phyloP scores from a whole-genome alignment of 306 rosid species.

The Quercus aquifolioides region DNA sequence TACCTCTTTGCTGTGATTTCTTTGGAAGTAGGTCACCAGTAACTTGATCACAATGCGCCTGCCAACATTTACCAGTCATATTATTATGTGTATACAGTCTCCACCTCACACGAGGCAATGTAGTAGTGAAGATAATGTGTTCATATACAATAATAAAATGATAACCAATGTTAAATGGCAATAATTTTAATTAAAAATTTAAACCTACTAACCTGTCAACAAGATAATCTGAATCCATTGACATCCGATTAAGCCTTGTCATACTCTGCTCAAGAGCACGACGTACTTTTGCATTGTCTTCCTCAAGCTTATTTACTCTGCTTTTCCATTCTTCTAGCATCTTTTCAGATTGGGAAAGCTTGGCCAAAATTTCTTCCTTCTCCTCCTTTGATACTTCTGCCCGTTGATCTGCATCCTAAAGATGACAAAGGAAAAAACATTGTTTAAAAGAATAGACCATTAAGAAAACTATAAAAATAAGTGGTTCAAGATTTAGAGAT shows the following conservation, averaged over 20 bases:
- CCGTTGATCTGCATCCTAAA: slow-evolving; percentile 65
- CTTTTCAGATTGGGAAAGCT: slow-evolving; percentile 74
- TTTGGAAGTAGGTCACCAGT: slow-evolving; percentile 83
- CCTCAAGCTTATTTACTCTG: slow-evolving; percentile 87
- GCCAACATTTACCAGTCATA: slow-evolving; percentile 37
- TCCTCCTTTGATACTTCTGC: slow-evolving; percentile 56
- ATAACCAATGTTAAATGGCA: not conserved
- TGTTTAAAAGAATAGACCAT: too few relatives aligned
- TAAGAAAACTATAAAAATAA: too few relatives aligned
- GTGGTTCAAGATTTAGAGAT: too few relatives aligned
- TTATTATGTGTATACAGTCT: slow-evolving; percentile 11
- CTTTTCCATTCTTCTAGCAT: slow-evolving; percentile 70
- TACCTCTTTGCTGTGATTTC: slow-evolving; percentile 98
- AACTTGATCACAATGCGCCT: slow-evolving; percentile 97
- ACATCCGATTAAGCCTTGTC: slow-evolving; percentile 96
- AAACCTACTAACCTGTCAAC: slow-evolving; percentile 78
- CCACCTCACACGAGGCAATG: slow-evolving; percentile 10
- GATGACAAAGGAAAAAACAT: not conserved
- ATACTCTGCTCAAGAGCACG: slow-evolving; percentile 93
- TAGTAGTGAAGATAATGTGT: not conserved
- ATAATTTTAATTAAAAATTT: slow-evolving; percentile 10
- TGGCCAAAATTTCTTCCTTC: slow-evolving; percentile 65
- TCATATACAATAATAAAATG: slow-evolving; percentile 1
- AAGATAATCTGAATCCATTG: slow-evolving; percentile 92
- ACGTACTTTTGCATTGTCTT: slow-evolving; percentile 85